These are phyloP conservation scores for Rubroboletus satanas DNA, from an alignment of 768 basidiomycete genomes.

Conservation along the genomic window DNA sequence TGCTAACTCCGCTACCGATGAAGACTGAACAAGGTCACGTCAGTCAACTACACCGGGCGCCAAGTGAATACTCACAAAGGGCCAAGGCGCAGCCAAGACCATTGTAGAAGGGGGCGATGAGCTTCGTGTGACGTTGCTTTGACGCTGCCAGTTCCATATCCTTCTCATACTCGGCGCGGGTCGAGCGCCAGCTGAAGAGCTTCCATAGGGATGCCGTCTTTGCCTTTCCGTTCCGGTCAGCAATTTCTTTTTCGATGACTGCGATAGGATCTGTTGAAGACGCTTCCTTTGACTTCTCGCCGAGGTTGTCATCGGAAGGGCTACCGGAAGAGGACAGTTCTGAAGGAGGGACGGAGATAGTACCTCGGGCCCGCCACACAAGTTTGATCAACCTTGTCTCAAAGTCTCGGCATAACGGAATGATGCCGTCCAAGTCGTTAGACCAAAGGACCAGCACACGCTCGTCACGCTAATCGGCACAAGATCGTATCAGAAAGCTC, in stretches of 20 bases:
- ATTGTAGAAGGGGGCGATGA: slow-evolving; percentile 70
- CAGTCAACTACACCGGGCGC: neutral
- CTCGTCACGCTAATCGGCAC: slow-evolving; percentile 63
- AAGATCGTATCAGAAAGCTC: neutral
- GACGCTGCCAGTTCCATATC: slow-evolving; percentile 52
- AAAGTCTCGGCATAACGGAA: slow-evolving; percentile 69
- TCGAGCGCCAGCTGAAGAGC: slow-evolving; percentile 46
- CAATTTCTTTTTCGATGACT: slow-evolving; percentile 1
- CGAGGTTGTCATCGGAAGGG: slow-evolving; percentile 53
- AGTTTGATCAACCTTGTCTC: slow-evolving; percentile 76
- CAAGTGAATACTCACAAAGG: slow-evolving; percentile 45
- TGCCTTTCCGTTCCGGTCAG: neutral
- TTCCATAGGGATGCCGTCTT: slow-evolving; percentile 16
- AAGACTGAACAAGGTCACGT: slow-evolving; percentile 47
- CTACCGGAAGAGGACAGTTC: slow-evolving; percentile 43
- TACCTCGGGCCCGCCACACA: slow-evolving; percentile 60
- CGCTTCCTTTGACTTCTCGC: slow-evolving; percentile 39
- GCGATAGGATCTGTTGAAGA: slow-evolving; percentile 13
- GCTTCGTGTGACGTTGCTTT: slow-evolving; percentile 45
- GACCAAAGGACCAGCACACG: slow-evolving; percentile 82
- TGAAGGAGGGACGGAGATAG: slow-evolving; percentile 32
- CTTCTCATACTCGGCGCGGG: slow-evolving; percentile 30
- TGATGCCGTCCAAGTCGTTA: slow-evolving; percentile 75
- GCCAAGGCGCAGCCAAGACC: slow-evolving; percentile 67
- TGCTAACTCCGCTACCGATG: slow-evolving; percentile 55